Conservation (phyloP, 257 asterid species). For the Handroanthus guayacan region DNA sequence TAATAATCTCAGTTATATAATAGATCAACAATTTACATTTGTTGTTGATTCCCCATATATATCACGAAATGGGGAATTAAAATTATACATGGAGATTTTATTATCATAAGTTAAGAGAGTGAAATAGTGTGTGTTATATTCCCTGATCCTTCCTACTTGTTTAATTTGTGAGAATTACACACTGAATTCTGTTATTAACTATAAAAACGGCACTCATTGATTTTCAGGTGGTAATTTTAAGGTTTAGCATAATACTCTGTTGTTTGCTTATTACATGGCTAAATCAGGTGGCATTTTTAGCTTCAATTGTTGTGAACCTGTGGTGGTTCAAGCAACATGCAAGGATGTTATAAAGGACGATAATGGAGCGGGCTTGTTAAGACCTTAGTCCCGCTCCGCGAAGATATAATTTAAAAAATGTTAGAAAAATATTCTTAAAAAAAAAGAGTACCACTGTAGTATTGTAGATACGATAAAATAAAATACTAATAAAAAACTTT, state of each 20-base stretch:
- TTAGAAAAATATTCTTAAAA: too few relatives aligned
- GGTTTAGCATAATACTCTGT: not conserved
- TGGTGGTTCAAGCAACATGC: not conserved
- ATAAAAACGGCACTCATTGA: too few relatives aligned
- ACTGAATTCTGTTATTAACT: slow-evolving; percentile 14
- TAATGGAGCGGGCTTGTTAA: too few relatives aligned
- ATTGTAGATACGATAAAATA: too few relatives aligned
- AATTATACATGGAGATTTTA: slow-evolving; percentile 7
- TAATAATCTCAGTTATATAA: not conserved
- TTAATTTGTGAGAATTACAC: not conserved
- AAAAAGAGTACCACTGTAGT: too few relatives aligned
- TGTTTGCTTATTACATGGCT: not conserved
- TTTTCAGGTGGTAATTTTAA: too few relatives aligned
- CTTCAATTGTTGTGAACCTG: not conserved
- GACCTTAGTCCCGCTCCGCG: too few relatives aligned
- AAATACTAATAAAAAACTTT: too few relatives aligned
- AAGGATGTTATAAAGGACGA: not conserved
- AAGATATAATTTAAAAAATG: too few relatives aligned
- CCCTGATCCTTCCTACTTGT: not conserved
- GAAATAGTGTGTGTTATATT: not conserved
- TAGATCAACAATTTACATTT: slow-evolving; percentile 2
- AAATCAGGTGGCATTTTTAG: slow-evolving; percentile 7
- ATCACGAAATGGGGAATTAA: slow-evolving; percentile 32
- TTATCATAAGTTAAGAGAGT: not conserved
- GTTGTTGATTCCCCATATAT: slow-evolving; percentile 31